Conservation (phyloP, 192 early-diverging fungal genomes). For the Rhizoclosmatium sp. region DNA sequence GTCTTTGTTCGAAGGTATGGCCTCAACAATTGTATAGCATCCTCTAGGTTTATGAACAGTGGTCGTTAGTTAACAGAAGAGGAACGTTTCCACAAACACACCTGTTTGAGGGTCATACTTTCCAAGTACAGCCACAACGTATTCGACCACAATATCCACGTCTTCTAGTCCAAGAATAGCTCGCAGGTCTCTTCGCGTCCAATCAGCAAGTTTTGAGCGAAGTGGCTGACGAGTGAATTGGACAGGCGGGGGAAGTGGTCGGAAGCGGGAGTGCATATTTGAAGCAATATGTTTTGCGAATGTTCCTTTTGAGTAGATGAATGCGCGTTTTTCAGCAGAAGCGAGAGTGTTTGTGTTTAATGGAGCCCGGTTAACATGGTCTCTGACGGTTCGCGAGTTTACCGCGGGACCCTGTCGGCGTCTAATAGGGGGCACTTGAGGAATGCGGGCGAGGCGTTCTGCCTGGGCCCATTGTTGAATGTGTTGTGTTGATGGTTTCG, state of each 20-base stretch:
- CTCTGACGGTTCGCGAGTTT: too few relatives aligned
- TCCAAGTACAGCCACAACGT: slow-evolving; percentile 40
- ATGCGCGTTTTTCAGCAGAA: slow-evolving; percentile 9
- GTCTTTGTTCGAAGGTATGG: slow-evolving; percentile 42
- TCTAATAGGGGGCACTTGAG: too few relatives aligned
- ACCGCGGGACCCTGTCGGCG: slow-evolving; percentile 6
- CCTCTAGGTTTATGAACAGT: slow-evolving; percentile 9
- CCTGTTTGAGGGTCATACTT: neutral
- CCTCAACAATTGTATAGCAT: slow-evolving; percentile 39
- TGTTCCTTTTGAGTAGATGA: slow-evolving; percentile 38
- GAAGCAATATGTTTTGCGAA: slow-evolving; percentile 40
- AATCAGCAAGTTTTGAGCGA: slow-evolving; percentile 36
- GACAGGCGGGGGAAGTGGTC: slow-evolving; percentile 25
- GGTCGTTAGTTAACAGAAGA: neutral
- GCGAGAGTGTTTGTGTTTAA: neutral
- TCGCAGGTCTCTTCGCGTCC: slow-evolving; percentile 47
- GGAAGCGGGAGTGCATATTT: slow-evolving; percentile 22
- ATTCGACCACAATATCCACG: slow-evolving; percentile 44
- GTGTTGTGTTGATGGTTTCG: neutral
- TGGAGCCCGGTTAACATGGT: too few relatives aligned
- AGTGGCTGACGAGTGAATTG: slow-evolving; percentile 11
- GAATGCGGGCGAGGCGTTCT: too few relatives aligned
- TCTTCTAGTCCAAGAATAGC: slow-evolving; percentile 37
- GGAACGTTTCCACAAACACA: neutral
- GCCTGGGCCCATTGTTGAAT: neutral